phyloP scores from a whole-genome alignment of 768 basidiomycete genomes.

The Chalciporus sphaerocephalus region DNA sequence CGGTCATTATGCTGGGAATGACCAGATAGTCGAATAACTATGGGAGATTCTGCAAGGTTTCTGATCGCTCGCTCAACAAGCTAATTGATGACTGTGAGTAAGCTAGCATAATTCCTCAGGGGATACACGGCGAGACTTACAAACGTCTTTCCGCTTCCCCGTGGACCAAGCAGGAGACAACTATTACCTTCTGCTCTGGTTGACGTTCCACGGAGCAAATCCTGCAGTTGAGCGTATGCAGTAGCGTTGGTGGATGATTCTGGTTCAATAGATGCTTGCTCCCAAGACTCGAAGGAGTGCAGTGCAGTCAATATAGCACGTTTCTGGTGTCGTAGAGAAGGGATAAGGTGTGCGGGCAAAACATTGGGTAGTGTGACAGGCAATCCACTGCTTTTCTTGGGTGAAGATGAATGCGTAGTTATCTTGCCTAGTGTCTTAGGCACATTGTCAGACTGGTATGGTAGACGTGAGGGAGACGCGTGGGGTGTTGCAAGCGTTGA shows the following conservation, averaged over 20 bases:
- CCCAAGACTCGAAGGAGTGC: constrained; percentile 24
- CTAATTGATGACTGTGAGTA: constrained; percentile 33
- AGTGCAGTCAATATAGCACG: constrained; percentile 48
- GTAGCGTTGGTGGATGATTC: constrained; percentile 43
- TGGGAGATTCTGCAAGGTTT: constrained; percentile 46
- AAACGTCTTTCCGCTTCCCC: constrained; percentile 81
- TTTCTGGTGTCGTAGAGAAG: constrained; percentile 55
- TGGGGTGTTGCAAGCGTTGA: constrained; percentile 17
- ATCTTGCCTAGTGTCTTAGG: constrained; percentile 18
- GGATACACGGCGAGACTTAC: constrained; percentile 35
- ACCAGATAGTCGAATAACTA: constrained; percentile 80
- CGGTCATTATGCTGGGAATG: constrained; percentile 82
- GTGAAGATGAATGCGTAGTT: constrained; percentile 6
- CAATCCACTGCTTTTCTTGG: constrained; percentile 13
- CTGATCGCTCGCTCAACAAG: constrained; percentile 56
- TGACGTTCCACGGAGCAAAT: constrained; percentile 70
- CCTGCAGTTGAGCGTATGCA: constrained; percentile 54
- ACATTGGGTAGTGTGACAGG: constrained; percentile 20
- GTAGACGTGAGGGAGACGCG: constrained; percentile 15
- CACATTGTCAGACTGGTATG: constrained; percentile 1
- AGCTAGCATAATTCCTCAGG: not conserved
- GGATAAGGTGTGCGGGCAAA: constrained; percentile 40
- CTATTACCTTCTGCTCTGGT: constrained; percentile 88
- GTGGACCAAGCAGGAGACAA: constrained; percentile 80
- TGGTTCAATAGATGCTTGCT: constrained; percentile 31